Evolutionary conservation across 495 filamentous ascomycete genomes (phyloP), one percentile per base, ranked within the genome.

Genomic region (Trichoderma asperelloides): DNA sequence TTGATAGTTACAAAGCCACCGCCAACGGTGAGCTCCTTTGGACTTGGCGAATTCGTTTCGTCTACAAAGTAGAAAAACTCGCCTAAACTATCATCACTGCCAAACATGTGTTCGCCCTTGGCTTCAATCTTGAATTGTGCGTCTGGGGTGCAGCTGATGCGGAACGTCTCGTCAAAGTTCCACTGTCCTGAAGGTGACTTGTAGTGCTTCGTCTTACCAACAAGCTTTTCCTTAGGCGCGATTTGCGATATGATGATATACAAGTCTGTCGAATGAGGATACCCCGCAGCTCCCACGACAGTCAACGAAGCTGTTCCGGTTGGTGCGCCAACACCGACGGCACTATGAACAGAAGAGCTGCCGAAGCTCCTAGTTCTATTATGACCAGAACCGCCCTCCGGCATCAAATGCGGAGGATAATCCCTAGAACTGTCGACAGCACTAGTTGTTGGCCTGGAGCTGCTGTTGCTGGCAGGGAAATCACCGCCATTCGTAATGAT

Each of bases 1-100:
- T 84, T 87, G 63, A 96, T 76, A 1, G 82, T 79, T 18, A 95
- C 88, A 2, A 74, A 82, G 12, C 92, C 91, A 25, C 75, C 78
- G 15, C 93, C 93, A 65, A 90, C 85, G 21, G 75, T 79, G 39
- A 98, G 78, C 16, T 81, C 71, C 81, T 93, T 96, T 70, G 96
- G 92, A 47, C 85, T 81, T 23, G 87, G 87, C 2, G 80, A 78
- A 18, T 88, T 87, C 66, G 89, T 88, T 72, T 98, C 93, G 66
- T 91, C 91, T 16, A 98, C 88, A 72, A 96, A 93, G 80, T 96
- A 96, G n/a, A 88, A 69, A 0, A 81, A 84, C 70, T 98, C 93
- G 55, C 95, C 95, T 12, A 98, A 81, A 37, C 86, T 81, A 57
- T 89, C 86, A 71, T 96, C 93, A 47, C 84, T 88, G 47, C 90